Percentiles rank a stretch among this genome's conserved stretches.
Conservation (phyloP, 1,139 yeast species). For the Ogataea hybrid region DNA sequence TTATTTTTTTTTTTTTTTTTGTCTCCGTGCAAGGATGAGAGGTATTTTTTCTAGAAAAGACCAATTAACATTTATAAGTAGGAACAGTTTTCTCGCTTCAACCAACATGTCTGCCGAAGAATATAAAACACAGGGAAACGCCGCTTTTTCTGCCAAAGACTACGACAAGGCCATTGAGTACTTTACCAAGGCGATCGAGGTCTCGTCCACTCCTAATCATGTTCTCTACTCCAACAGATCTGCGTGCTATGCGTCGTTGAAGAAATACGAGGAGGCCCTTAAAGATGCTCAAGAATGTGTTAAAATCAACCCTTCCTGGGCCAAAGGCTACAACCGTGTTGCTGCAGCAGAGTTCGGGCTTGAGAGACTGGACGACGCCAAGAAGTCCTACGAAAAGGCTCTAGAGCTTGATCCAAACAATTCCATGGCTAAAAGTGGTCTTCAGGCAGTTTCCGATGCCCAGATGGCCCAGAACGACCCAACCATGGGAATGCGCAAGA, state of each 20-base stretch:
- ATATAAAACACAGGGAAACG: conserved; percentile 81
- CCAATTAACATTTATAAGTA: conserved; percentile 4
- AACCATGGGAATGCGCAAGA: conserved; percentile 72
- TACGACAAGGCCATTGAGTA: conserved; percentile 74
- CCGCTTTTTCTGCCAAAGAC: conserved; percentile 86
- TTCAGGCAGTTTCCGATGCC: conserved; percentile 64
- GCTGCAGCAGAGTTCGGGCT: conserved; percentile 92
- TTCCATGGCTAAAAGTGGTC: conserved; percentile 85
- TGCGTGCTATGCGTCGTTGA: conserved; percentile 84
- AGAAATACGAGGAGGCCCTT: conserved; percentile 70
- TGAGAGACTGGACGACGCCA: conserved; percentile 71
- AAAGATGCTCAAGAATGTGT: conserved; percentile 83
- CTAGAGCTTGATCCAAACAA: conserved; percentile 78
- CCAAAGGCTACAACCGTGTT: conserved; percentile 91
- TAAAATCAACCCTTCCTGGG: conserved; percentile 79
- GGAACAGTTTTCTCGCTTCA: conserved; percentile 1
- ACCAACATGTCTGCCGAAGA: conserved; percentile 59
- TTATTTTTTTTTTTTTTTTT: conserved; percentile 20
- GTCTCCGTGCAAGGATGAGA: conserved; percentile 11
- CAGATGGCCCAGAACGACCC: conserved; percentile 43
- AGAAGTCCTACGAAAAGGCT: conserved; percentile 72
- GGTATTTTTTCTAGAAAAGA: conserved; percentile 12
- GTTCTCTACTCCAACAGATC: conserved; percentile 92
- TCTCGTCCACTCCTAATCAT: conserved; percentile 79
- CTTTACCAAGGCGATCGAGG: conserved; percentile 85